Evolutionary conservation across 345 rosid genomes (phyloP).

Genomic region (Corchorus olitorius): DNA sequence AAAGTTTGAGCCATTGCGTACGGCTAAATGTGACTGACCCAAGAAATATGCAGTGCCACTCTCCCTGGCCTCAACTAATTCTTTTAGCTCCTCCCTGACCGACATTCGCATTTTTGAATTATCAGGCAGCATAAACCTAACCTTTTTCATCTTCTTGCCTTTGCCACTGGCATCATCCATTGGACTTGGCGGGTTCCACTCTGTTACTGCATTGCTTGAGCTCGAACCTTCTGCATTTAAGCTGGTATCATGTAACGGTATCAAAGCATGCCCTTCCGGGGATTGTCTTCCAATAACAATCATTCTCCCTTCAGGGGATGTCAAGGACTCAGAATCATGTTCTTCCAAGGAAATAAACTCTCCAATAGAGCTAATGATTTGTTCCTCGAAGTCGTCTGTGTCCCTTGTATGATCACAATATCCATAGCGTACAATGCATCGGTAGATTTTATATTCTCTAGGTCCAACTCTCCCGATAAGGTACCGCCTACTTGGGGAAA

Average conservation of each 20-base stretch:
- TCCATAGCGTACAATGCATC: slow-evolving; percentile 65
- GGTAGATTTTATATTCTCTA: slow-evolving; percentile 41
- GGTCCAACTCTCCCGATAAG: slow-evolving; percentile 57
- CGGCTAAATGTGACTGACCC: slow-evolving; percentile 54
- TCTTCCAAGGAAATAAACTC: slow-evolving; percentile 63
- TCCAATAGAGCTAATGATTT: slow-evolving; percentile 49
- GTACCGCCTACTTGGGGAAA: slow-evolving; percentile 36
- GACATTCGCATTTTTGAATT: slow-evolving; percentile 34
- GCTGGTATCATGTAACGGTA: slow-evolving; percentile 28
- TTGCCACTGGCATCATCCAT: neutral
- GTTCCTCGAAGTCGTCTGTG: slow-evolving; percentile 56
- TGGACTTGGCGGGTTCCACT: neutral
- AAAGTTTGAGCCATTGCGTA: slow-evolving; percentile 35
- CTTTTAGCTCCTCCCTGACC: slow-evolving; percentile 45
- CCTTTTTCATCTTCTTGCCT: slow-evolving; percentile 40
- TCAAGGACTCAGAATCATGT: slow-evolving; percentile 33
- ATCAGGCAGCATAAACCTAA: slow-evolving; percentile 43
- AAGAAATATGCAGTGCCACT: slow-evolving; percentile 59
- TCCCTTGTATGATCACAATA: slow-evolving; percentile 50
- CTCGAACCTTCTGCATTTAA: neutral
- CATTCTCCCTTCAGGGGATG: slow-evolving; percentile 45
- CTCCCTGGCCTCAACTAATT: slow-evolving; percentile 56
- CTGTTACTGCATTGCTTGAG: slow-evolving; percentile 6
- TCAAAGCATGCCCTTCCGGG: slow-evolving; percentile 31
- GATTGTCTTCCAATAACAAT: slow-evolving; percentile 32